Percentiles rank a stretch among this genome's conserved stretches.
Conservation (phyloP, 2,329 filamentous ascomycete species). For the Talaromyces sp. region DNA sequence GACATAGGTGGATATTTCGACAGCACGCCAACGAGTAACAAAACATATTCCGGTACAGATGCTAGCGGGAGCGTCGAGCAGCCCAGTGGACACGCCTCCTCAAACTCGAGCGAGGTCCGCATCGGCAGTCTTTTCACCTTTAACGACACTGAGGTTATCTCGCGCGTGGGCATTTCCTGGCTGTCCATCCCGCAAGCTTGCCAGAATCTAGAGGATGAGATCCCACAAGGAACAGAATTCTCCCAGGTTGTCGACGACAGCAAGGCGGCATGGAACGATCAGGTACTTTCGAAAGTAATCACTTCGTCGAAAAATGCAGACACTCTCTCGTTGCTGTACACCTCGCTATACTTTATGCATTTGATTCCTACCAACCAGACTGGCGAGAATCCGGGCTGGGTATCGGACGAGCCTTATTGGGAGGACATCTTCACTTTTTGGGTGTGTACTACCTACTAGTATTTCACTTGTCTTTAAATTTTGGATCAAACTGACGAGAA, state of each 20-base stretch:
- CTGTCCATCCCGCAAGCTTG: constrained; percentile 67
- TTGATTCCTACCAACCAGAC: constrained; percentile 71
- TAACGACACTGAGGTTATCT: constrained; percentile 42
- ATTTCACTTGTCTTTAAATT: background rate
- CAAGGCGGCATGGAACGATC: constrained; percentile 55
- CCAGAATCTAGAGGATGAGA: constrained; percentile 62
- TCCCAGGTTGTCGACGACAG: constrained; percentile 49
- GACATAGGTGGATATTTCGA: constrained; percentile 60
- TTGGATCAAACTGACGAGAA: constrained; percentile 49
- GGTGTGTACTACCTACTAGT: constrained; percentile 12
- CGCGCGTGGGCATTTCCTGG: constrained; percentile 64
- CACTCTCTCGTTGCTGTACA: constrained; percentile 60
- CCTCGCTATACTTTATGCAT: constrained; percentile 65
- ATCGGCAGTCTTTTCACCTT: constrained; percentile 52
- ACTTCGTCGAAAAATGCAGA: constrained; percentile 61
- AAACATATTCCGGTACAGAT: constrained; percentile 24
- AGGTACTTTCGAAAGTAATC: constrained; percentile 66
- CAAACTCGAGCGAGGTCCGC: constrained; percentile 43
- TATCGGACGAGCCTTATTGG: constrained; percentile 64
- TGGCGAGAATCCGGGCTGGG: constrained; percentile 66
- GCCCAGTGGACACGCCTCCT: constrained; percentile 25
- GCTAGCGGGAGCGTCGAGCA: constrained; percentile 24
- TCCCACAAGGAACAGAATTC: constrained; percentile 62
- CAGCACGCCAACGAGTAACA: constrained; percentile 25
- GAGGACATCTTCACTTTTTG: constrained; percentile 70